These are phyloP conservation scores for Hyphopichia homilentoma DNA, from an alignment of 805 yeast genomes.

Conservation along the genomic window DNA sequence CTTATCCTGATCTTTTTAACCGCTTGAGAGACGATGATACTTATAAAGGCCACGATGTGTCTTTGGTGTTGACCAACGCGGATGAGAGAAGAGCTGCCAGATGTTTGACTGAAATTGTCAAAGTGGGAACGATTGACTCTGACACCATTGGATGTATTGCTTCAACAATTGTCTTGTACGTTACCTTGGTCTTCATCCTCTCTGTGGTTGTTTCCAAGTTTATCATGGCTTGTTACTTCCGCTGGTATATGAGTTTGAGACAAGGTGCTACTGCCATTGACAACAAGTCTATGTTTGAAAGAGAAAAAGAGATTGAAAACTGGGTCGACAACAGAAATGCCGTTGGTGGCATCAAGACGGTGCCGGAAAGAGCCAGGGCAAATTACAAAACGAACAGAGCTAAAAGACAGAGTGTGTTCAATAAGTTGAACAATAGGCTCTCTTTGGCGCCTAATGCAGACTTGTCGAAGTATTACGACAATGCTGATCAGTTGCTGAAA, in stretches of 20 bases:
- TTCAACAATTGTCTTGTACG: conserved; percentile 73
- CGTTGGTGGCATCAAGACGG: conserved; percentile 49
- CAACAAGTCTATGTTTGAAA: conserved; percentile 55
- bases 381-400: conserved; percentile 35
- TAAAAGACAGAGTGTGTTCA: conserved; percentile 40
- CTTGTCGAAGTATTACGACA: conserved; percentile 33
- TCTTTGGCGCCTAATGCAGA: conserved; percentile 39
- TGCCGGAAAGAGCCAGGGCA: conserved; percentile 52
- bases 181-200: conserved; percentile 80
- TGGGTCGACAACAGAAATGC: conserved; percentile 65
- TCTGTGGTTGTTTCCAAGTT: conserved; percentile 78
- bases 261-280: conserved; percentile 77
- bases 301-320: conserved; percentile 68
- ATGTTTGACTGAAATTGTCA: conserved; percentile 80
- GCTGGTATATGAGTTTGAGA: conserved; percentile 66
- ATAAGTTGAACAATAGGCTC: conserved; percentile 28
- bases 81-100: conserved; percentile 70
- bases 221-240: conserved; percentile 81
- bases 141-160: conserved; percentile 94
- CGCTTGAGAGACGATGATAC: conserved; percentile 50
- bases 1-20: conserved; percentile 71
- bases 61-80: conserved; percentile 62
- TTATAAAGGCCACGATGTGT: conserved; percentile 76
- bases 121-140: conserved; percentile 86
- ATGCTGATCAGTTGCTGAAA: conserved; percentile 30